Evolutionary conservation across 1,284 basidiomycete species (phyloP).

Genomic region (Trametes hirsuta): DNA sequence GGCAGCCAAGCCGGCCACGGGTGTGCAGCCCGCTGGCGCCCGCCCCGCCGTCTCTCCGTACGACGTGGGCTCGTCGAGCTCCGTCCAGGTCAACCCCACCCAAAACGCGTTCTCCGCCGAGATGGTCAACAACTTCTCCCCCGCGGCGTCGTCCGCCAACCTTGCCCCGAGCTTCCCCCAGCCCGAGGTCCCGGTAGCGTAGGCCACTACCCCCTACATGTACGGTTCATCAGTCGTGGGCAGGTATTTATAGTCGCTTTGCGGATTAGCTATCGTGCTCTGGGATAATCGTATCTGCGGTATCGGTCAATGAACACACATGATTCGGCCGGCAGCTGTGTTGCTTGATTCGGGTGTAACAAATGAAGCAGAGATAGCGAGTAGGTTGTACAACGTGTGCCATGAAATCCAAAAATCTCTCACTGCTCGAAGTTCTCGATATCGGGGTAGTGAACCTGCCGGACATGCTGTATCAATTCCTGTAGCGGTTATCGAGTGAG

Average conservation of each 20-base stretch:
- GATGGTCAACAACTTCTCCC: slow-evolving; percentile 26
- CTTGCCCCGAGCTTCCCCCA: slow-evolving; percentile 23
- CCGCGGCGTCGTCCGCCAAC: slow-evolving; percentile 12
- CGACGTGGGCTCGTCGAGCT: slow-evolving; percentile 23
- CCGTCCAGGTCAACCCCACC: slow-evolving; percentile 12
- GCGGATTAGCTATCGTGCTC: background rate
- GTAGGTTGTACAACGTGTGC: slow-evolving; percentile 7
- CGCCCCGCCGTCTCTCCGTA: slow-evolving; percentile 13
- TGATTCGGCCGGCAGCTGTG: background rate
- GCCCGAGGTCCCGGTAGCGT: slow-evolving; percentile 20
- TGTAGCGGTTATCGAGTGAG: background rate
- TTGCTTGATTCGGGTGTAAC: background rate
- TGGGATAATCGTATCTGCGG: background rate
- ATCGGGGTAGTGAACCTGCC: slow-evolving; percentile 5
- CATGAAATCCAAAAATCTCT: background rate
- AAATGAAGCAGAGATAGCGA: slow-evolving; percentile 5
- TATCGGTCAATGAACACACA: background rate
- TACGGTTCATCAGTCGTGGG: background rate
- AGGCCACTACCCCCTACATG: background rate
- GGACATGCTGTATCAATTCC: slow-evolving; percentile 16
- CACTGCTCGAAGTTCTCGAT: background rate
- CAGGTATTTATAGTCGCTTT: background rate
- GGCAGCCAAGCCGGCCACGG: slow-evolving; percentile 22
- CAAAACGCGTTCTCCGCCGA: slow-evolving; percentile 23
- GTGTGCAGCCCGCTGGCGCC: slow-evolving; percentile 6